Base-by-base conservation (phyloP, 371 early-diverging fungal species). In the Cladochytrium tenue region DNA sequence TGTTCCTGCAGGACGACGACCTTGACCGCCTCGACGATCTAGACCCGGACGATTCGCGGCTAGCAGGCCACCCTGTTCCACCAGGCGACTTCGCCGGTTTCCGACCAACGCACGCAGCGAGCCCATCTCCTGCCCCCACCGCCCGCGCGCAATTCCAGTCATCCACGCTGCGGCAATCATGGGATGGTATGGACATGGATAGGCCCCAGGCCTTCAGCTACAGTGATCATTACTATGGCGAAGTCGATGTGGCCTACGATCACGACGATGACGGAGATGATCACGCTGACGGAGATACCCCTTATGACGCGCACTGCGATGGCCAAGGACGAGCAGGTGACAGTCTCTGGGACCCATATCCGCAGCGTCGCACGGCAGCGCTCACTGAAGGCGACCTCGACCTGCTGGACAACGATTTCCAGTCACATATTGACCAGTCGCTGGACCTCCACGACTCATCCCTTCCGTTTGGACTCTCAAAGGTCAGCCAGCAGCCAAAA, bases 401-500 rank as follows among this genome's bases (percentile, higher is more conserved):
- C 31, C 58, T 28, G 30, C 32, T 58, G 30, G 58, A 58, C 13
- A 7, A 43, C n/a, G 61, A 51, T 13, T 32, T 60, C 26, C 43
- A n/a, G 20, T 5, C 3, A 34, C 43, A 25, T 25, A 50, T 13
- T 20, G 43, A 43, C 43, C 13, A 7, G 43, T 43, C 43, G 43
- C 43, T 20, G 43, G 13, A 13, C 13, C 43, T 43, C 13, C 43
- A 43, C 43, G 20, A 13, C 43, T 7, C 7, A 7, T 43, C 43
- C 13, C 43, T 20, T 7, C 43, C 20, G 43, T 43, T 20, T 7
- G 43, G 13, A 20, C 13, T 20, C 7, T 13, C 7, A 20, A 43
- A 20, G 43, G 13, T 20, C 7, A 20, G 13, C 13, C 43, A 43
- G 43, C 43, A 43, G 43, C 43, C 43, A 20, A n/a, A n/a, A n/a